Percentiles rank a stretch among this genome's conserved stretches.
Conservation (phyloP, 257 asterid genomes). For the Primulina tabacum region DNA sequence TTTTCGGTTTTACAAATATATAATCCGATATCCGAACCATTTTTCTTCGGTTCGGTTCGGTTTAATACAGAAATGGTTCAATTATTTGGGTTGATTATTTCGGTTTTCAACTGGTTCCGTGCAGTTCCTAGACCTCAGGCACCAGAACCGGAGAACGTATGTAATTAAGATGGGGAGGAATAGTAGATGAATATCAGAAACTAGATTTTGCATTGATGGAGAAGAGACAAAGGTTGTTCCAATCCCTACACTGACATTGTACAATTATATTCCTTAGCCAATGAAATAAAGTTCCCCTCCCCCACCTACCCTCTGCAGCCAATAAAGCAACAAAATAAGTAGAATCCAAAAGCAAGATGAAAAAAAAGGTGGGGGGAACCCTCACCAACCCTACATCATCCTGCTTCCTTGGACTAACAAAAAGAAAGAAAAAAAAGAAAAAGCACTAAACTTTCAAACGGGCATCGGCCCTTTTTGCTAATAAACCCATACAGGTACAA, state of each 20-base stretch:
- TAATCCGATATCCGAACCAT: too few relatives aligned
- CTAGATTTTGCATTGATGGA: not conserved
- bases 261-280: not conserved
- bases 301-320: not conserved
- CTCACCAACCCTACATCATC: not conserved
- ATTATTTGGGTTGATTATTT: too few relatives aligned
- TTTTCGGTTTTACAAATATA: too few relatives aligned
- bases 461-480: not conserved
- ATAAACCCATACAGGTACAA: not conserved
- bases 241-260: not conserved
- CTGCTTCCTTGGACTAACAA: not conserved
- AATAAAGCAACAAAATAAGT: not conserved
- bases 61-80: too few relatives aligned
- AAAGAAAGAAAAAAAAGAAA: too few relatives aligned
- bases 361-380: not conserved
- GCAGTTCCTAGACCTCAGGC: too few relatives aligned
- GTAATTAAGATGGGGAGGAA: too few relatives aligned
- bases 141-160: too few relatives aligned
- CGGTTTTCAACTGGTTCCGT: too few relatives aligned
- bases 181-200: too few relatives aligned
- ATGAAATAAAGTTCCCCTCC: too few relatives aligned
- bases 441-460: not conserved
- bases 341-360: not conserved
- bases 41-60: too few relatives aligned
- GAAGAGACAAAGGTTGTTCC: not conserved